Evolutionary conservation across 257 asterid genomes (phyloP), one percentile per base, ranked within the genome.

Genomic region (Plantago major): DNA sequence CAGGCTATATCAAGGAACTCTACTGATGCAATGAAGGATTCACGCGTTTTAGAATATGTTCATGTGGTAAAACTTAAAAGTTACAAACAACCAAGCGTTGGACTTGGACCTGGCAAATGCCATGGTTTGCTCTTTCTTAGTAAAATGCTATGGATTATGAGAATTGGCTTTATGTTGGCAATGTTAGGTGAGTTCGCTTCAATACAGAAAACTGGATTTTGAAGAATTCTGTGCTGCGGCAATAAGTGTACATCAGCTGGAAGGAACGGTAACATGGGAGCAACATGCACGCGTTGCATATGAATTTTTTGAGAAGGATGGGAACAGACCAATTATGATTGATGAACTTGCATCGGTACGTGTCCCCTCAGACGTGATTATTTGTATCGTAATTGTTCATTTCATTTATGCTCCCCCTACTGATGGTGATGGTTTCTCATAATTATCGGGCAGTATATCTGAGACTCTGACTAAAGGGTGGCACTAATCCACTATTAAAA

Each of bases 321-420:
- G 99, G 15, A 93, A 93, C 75, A 64, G 97, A 33, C 84, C 96
- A 44, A 93, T 93, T 64, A 87, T 89, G 92, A 93, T 93, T 6
- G 90, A 93, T 60, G 99, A 93, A 78, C 99, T 93, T 57, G 97
- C 99, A 16, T 89, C 97, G 0, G 99, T 93, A 83, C 18, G 74
- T 54, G 59, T 55, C 71, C 55, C 62, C 71, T 58, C 62, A 40
- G 14, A 58, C 73, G 48, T 62, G 60, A 10, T 17, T 14, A 15
- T 11, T 49, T 26, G 19, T 12, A 13, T 15, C 13, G 9, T 14
- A 15, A 3, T 55, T 7, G 10, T 6, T 15, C 13, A 15, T 47
- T 13, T 3, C 18, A 47, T 47, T 6, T 47, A 13, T 46, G n/a
- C 15, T 16, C 57, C 37, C 5, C 3, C 37, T 30, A 30, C n/a